Percentiles rank a stretch among this genome's conserved stretches.
Evolutionary conservation across 176 grass and related monocot genomes (phyloP).

Genomic region (Rhynchospora tenuis): DNA sequence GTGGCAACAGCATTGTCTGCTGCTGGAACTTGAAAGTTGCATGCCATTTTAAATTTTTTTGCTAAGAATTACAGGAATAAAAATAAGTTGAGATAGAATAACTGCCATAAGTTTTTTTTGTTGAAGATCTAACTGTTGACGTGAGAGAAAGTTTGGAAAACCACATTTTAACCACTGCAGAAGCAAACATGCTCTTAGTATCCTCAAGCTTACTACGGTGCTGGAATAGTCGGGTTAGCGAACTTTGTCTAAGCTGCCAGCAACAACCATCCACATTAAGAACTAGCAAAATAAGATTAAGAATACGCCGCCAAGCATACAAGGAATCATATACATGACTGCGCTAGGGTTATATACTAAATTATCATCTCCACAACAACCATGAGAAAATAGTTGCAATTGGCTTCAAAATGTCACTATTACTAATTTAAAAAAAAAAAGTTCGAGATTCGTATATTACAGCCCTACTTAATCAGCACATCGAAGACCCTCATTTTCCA

Average conservation of each 20-base stretch:
- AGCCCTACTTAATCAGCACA: neutral
- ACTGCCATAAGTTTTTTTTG: too few species aligned
- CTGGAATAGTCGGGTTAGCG: too few species aligned
- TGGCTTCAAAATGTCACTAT: neutral
- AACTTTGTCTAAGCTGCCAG: too few species aligned
- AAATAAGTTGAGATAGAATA: too few species aligned
- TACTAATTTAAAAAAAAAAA: neutral
- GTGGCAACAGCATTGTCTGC: neutral
- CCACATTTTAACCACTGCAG: too few species aligned
- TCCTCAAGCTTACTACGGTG: too few species aligned
- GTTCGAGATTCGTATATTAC: slow-evolving; percentile 13
- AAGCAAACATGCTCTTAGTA: too few species aligned
- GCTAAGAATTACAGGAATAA: too few species aligned
- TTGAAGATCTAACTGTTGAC: too few species aligned
- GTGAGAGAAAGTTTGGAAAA: too few species aligned
- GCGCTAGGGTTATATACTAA: neutral
- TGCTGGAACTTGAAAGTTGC: neutral
- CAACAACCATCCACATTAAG: too few species aligned
- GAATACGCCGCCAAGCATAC: neutral
- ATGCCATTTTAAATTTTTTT: too few species aligned
- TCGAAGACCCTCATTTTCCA: neutral
- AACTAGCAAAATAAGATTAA: neutral
- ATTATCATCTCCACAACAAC: neutral
- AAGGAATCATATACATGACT: neutral
- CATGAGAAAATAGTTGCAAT: neutral